Evolutionary conservation across 1,284 basidiomycete genomes (phyloP), one percentile per base, ranked within the genome.

Genomic region (Moesziomyces globuligerus): DNA sequence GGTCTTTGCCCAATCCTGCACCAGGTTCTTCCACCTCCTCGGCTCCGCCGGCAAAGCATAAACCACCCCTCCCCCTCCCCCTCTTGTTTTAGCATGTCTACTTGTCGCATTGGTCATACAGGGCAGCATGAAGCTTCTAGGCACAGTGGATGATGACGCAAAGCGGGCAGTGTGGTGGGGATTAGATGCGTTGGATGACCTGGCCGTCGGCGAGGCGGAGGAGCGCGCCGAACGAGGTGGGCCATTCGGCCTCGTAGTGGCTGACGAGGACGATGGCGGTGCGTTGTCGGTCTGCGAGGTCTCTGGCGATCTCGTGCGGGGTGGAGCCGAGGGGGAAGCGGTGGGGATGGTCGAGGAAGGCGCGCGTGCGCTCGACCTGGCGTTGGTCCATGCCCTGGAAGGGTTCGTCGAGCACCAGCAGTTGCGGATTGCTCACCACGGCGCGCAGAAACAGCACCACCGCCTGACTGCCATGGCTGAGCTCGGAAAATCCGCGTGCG

Each of bases 241-340:
- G 79, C 78, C 80, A 82, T 39, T 81, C 80, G n/a, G 41, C 25
- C 40, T 79, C 72, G 54, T 79, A 82, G 48, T 82, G 80, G 45
- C 77, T 79, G 4, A 82, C 76, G 6, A 76, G 28, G 3, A 82
- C 76, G 0, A 82, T 40, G 1, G 74, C 75, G 52, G 62, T 65
- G 15, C 40, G 26, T 8, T 28, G 26, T 17, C 70, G 58, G 50
- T 60, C 50, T n/a, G 53, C 28, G 1, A 29, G 10, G 41, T 77
- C 74, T 4, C 2, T 8, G 11, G 34, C 17, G 5, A 29, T 26
- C 37, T 76, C 57, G 13, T 48, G 21, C 1, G 32, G 46, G 0
- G 36, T 37, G 3, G 39, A 20, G 3, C 69, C 71, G 1, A 69
- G 43, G 2, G 43, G 23, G 18, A 65, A 68, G 4, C 17, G 20